Base-by-base conservation (phyloP, 805 yeast genomes). In the Metschnikowia shivogae region DNA sequence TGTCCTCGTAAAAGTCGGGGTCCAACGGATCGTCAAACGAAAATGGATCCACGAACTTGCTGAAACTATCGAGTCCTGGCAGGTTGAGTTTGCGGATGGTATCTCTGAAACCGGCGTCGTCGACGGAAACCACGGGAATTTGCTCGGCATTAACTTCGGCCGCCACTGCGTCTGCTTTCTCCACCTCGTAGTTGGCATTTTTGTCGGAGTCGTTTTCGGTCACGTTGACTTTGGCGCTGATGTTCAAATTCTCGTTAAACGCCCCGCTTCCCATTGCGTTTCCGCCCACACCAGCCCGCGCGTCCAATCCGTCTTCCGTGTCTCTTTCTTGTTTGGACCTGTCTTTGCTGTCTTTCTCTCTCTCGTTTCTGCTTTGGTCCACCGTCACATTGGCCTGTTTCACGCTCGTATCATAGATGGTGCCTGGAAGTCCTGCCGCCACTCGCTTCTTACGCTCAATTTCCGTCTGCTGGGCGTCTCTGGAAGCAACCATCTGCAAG, bases 1-100 rank as follows among this genome's bases (percentile, higher is more conserved):
- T 62, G 55, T 89, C 97, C 55, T 86, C 90, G 57, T 81, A 88
- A 61, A 93, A 93, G 2, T 78, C 78, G n/a, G 78, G 84, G 47
- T 77, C 80, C 39, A 93, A 61, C 0, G 99, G 99, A 65, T 93
- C 99, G 46, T 78, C 83, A 61, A 93, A 89, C 2, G 80, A 71
- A 63, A 87, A 90, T 0, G 99, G 99, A 61, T 89, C 97, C 49
- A 93, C 75, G 46, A 81, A 83, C 49, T 58, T 64, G 33, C 72
- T 61, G 61, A 64, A 67, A 50, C 65, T 47, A 40, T 61, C 55
- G 36, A 63, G 42, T 46, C 65, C 58, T 40, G 70, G 55, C 57
- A 82, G 69, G 48, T 67, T 59, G 20, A 76, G 47, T 4, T 63
- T 48, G 11, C 63, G 57, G 31, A 81, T 56, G 0, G 74, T 47